These are phyloP conservation scores for Tolypocladium ophioglossoides DNA, from an alignment of 2,329 filamentous ascomycete genomes.

Conservation along the genomic window DNA sequence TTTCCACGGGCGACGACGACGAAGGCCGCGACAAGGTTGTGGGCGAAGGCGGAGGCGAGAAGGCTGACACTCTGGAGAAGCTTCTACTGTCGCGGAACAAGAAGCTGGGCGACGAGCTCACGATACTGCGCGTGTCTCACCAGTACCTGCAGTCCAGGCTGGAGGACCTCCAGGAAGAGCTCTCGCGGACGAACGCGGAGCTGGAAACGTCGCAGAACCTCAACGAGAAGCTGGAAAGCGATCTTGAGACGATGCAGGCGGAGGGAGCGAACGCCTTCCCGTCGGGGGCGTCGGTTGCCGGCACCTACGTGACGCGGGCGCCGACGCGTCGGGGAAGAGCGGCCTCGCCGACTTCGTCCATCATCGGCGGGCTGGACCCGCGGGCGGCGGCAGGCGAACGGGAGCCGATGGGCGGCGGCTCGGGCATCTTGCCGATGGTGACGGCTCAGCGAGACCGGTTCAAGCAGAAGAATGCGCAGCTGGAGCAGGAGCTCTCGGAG, in stretches of 20 bases:
- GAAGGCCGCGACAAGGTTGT: constrained; percentile 38
- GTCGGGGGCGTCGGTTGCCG: constrained; percentile 83
- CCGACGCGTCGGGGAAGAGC: constrained; percentile 54
- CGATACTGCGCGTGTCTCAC: constrained; percentile 84
- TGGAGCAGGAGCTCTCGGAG: constrained; percentile 84
- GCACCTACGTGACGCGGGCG: constrained; percentile 65
- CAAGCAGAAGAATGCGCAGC: constrained; percentile 86
- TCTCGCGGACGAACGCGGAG: constrained; percentile 74
- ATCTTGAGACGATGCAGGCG: constrained; percentile 77
- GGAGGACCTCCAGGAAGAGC: constrained; percentile 70
- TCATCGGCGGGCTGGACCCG: constrained; percentile 92
- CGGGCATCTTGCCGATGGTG: constrained; percentile 93
- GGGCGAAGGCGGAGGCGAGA: constrained; percentile 19
- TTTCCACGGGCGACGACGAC: constrained; percentile 81
- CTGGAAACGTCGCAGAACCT: constrained; percentile 76
- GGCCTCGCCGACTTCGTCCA: constrained; percentile 88
- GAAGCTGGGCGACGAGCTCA: constrained; percentile 89
- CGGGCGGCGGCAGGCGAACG: constrained; percentile 35
- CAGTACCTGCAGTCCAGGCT: constrained; percentile 79
- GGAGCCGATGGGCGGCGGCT: constrained; percentile 63
- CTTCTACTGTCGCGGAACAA: constrained; percentile 89
- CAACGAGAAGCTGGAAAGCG: constrained; percentile 83
- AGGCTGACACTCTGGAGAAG: constrained; percentile 79
- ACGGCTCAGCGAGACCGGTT: constrained; percentile 96
- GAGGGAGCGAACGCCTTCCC: constrained; percentile 77